Conservation (phyloP, 495 filamentous ascomycete genomes). For the Daldinia concentrica region DNA sequence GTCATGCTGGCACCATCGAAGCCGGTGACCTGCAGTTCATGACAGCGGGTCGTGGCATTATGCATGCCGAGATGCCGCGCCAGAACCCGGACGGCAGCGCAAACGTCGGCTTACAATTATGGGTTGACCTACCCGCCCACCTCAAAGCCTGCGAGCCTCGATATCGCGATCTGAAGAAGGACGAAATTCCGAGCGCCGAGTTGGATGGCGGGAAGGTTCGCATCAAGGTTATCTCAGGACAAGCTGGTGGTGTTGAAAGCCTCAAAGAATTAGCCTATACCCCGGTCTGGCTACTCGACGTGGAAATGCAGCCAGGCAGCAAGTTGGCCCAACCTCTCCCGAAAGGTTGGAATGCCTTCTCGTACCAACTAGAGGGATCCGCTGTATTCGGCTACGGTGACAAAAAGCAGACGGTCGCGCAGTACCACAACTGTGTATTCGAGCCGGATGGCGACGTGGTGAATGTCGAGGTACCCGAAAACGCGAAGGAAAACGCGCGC, state of each 20-base stretch:
- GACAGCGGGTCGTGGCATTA: slow-evolving; percentile 91
- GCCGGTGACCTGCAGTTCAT: slow-evolving; percentile 95
- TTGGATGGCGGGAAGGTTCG: slow-evolving; percentile 76
- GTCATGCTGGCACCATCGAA: slow-evolving; percentile 85
- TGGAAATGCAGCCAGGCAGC: slow-evolving; percentile 83
- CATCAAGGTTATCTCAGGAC: slow-evolving; percentile 90
- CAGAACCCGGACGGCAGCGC: slow-evolving; percentile 78
- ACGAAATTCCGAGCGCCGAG: slow-evolving; percentile 77
- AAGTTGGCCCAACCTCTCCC: slow-evolving; percentile 77
- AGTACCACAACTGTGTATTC: slow-evolving; percentile 92
- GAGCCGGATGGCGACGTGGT: slow-evolving; percentile 80
- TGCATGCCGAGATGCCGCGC: slow-evolving; percentile 96
- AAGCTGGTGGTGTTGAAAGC: slow-evolving; percentile 81
- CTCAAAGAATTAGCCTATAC: slow-evolving; percentile 93
- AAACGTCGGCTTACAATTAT: slow-evolving; percentile 91
- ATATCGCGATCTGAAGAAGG: slow-evolving; percentile 82
- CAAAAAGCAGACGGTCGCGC: slow-evolving; percentile 65
- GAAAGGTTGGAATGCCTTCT: slow-evolving; percentile 88
- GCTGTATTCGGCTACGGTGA: slow-evolving; percentile 70
- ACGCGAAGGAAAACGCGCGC: slow-evolving; percentile 69
- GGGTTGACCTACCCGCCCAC: slow-evolving; percentile 87
- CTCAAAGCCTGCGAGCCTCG: slow-evolving; percentile 90
- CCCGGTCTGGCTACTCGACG: slow-evolving; percentile 91
- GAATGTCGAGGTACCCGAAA: slow-evolving; percentile 71
- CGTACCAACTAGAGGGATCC: slow-evolving; percentile 78